A percentile compares a stretch with the other conserved stretches of the same genome.
Evolutionary conservation across 805 yeast species (phyloP).

Genomic region (Zygoascus ofunaensis): DNA sequence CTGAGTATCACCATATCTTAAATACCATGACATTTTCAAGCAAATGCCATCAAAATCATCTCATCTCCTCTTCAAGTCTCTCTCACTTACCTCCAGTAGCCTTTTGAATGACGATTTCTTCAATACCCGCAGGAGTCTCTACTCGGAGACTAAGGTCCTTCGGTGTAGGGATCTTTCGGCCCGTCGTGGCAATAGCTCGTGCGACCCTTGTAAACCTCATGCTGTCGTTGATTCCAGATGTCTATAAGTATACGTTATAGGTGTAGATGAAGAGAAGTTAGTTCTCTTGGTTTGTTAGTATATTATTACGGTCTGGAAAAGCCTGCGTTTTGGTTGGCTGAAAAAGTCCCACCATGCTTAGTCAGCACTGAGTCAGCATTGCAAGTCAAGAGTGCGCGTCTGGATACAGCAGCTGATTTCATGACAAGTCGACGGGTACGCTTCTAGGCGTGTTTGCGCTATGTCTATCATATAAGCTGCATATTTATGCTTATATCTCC

Average conservation of each 20-base stretch:
- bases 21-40: too few relatives aligned
- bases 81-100: conserved; percentile 14
- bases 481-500: too few relatives aligned
- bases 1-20: too few relatives aligned
- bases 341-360: neutral
- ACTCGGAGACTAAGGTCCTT: conserved; percentile 2
- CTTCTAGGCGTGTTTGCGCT: too few relatives aligned
- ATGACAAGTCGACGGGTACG: too few relatives aligned
- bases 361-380: too few relatives aligned
- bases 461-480: too few relatives aligned
- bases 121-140: neutral
- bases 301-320: neutral
- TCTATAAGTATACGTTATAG: neutral
- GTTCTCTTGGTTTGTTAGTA: neutral
- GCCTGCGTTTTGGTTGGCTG: neutral
- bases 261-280: neutral
- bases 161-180: conserved; percentile 3
- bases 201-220: conserved; percentile 14
- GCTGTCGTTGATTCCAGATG: neutral
- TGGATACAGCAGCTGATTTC: too few relatives aligned
- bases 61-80: too few relatives aligned
- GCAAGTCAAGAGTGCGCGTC: too few relatives aligned
- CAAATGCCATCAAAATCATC: too few relatives aligned
- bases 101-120: conserved; percentile 6
- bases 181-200: conserved; percentile 4